These are phyloP conservation scores for Quercus bicolor DNA, from an alignment of 306 rosid species.

Conservation along the genomic window DNA sequence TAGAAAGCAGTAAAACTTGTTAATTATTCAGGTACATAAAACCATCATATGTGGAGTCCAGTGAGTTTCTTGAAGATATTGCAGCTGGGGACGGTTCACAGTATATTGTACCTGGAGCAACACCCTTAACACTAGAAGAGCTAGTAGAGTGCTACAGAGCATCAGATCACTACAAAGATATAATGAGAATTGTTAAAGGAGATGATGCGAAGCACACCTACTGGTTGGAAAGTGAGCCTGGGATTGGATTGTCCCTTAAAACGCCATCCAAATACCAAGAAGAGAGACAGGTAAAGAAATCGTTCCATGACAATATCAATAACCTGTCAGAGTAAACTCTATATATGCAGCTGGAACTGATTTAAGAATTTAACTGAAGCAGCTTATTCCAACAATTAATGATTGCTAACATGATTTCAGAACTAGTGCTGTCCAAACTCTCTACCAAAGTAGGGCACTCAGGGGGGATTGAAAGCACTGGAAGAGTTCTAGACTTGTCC, in stretches of 20 bases:
- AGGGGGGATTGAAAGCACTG: neutral
- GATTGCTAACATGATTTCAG: neutral
- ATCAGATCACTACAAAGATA: conserved; percentile 9
- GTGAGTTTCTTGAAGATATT: neutral
- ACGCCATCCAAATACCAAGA: neutral
- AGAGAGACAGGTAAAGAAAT: neutral
- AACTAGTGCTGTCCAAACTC: neutral
- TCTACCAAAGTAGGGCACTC: conserved; percentile 10
- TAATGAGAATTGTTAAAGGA: neutral
- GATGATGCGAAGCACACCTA: neutral
- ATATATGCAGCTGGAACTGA: neutral
- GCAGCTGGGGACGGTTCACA: neutral
- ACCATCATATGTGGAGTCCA: conserved; percentile 2
- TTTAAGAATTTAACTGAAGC: neutral
- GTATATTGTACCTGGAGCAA: neutral
- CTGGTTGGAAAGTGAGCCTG: conserved; percentile 2
- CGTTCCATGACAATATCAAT: neutral
- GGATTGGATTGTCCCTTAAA: conserved; percentile 1
- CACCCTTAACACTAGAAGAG: neutral
- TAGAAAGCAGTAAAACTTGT: neutral
- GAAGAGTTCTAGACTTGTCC: neutral
- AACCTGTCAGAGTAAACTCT: neutral
- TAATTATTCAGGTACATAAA: conserved; percentile 1
- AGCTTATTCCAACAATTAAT: neutral
- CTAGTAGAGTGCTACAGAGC: neutral